Evolutionary conservation across 441 rosid species (phyloP).

Genomic region (Syzygium syzygioides): DNA sequence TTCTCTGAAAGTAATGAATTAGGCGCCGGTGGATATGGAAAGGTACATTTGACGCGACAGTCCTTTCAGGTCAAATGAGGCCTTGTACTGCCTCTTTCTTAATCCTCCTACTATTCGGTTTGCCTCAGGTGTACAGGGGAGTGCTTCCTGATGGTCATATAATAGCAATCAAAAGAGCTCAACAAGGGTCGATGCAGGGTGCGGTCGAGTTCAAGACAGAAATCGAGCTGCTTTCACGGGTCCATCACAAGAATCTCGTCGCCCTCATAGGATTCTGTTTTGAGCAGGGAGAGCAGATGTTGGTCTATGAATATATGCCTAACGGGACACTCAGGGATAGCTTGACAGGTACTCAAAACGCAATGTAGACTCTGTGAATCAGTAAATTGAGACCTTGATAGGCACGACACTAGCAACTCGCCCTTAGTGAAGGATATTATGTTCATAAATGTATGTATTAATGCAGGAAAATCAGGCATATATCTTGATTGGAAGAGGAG

Average conservation of each 20-base stretch:
- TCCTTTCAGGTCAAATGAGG: neutral
- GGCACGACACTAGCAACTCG: neutral
- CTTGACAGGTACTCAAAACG: slow-evolving; percentile 45
- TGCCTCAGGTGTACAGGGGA: slow-evolving; percentile 78
- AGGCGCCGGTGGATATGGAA: slow-evolving; percentile 96
- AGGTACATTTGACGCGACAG: slow-evolving; percentile 28
- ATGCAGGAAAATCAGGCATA: slow-evolving; percentile 58
- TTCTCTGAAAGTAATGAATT: slow-evolving; percentile 69
- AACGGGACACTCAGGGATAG: slow-evolving; percentile 84
- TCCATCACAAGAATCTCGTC: slow-evolving; percentile 93
- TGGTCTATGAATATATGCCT: slow-evolving; percentile 85
- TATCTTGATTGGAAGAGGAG: slow-evolving; percentile 87
- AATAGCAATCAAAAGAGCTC: slow-evolving; percentile 91
- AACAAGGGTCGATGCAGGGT: slow-evolving; percentile 92
- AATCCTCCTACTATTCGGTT: neutral
- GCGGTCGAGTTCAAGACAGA: slow-evolving; percentile 96
- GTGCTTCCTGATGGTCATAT: slow-evolving; percentile 67
- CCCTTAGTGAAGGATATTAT: neutral
- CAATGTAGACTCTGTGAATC: neutral
- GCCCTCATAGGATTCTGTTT: slow-evolving; percentile 93
- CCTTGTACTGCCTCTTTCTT: neutral
- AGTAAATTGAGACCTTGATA: neutral
- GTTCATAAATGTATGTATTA: neutral
- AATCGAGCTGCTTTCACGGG: slow-evolving; percentile 92
- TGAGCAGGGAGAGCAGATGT: slow-evolving; percentile 94